Base-by-base conservation (phyloP, 495 filamentous ascomycete species). In the Rhizodiscina lignyota region DNA sequence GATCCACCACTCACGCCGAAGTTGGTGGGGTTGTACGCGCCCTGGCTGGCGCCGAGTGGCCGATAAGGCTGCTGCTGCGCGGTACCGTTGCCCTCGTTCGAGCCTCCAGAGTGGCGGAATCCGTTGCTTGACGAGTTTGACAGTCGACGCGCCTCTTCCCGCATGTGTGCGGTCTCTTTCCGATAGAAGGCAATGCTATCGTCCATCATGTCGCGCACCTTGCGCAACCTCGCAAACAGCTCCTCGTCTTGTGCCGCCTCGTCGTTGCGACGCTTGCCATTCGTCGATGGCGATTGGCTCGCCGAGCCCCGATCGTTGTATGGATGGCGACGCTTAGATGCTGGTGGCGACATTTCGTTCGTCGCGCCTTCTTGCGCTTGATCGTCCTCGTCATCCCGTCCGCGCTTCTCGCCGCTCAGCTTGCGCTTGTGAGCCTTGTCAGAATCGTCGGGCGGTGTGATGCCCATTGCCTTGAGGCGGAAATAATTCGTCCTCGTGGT, bases 401-500 rank as follows among this genome's bases (percentile, higher is more conserved):
- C n/a, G n/a, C n/a, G n/a, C n/a, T n/a, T n/a, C n/a, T n/a, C n/a
- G n/a, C n/a, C n/a, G n/a, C n/a, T n/a, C n/a, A 43, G 43, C 33
- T 47, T 47, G 6, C 38, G 42, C 2, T 36, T 49, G 3, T 18
- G n/a, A 12, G 32, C 30, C n/a, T n/a, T n/a, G n/a, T n/a, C n/a
- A n/a, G n/a, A n/a, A n/a, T n/a, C n/a, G n/a, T n/a, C n/a, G 13
- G 36, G 32, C 4, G 47, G 52, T 30, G 49, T 41, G 18, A 64
- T 52, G 5, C 60, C 63, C 35, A 55, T 43, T 1, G 62, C 60
- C 50, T 61, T 62, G 13, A 65, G 35, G 6, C 51, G 45, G 47
- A 67, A 67, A 38, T 60, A 67, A 30, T 56, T 53, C 2, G 55
- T 56, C 26, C 51, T 35, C 1, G 55, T 60, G 8, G 53, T 56